A percentile compares a stretch with the other conserved stretches of the same genome.
Conservation (phyloP, 345 rosid genomes). For the Citrus cavaleriei region DNA sequence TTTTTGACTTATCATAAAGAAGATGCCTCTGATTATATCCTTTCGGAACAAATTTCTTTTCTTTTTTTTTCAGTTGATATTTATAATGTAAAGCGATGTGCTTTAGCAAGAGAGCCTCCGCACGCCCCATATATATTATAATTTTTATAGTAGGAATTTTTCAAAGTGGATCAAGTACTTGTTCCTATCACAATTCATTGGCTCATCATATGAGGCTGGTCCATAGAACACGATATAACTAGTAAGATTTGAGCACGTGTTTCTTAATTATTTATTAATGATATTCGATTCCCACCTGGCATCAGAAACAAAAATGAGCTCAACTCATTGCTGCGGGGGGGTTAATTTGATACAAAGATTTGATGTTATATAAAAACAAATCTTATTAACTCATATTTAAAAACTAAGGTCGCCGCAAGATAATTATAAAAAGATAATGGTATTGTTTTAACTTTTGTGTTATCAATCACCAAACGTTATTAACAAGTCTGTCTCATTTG, state of each 20-base stretch:
- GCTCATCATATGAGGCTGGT: neutral
- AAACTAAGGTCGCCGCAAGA: too few species aligned
- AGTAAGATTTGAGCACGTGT: neutral
- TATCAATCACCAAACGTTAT: neutral
- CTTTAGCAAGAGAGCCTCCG: too few species aligned
- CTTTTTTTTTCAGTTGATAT: too few species aligned
- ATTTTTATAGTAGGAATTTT: too few species aligned
- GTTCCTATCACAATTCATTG: neutral
- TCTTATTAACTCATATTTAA: too few species aligned
- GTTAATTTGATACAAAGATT: too few species aligned
- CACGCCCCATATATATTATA: too few species aligned
- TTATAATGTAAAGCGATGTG: too few species aligned
- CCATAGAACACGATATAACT: too few species aligned
- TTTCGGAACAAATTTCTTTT: neutral
- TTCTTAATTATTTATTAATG: neutral
- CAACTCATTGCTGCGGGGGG: too few species aligned
- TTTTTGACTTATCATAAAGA: neutral
- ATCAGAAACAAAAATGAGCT: neutral
- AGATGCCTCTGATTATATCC: neutral
- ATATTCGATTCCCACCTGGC: neutral
- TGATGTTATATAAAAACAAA: too few species aligned
- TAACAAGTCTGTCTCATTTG: neutral
- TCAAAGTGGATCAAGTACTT: neutral
- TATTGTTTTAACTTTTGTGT: neutral
- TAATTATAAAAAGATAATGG: too few species aligned